A percentile compares a stretch with the other conserved stretches of the same genome.
Conservation (phyloP, 208 protist genomes). For the Phytomonas sp. region DNA sequence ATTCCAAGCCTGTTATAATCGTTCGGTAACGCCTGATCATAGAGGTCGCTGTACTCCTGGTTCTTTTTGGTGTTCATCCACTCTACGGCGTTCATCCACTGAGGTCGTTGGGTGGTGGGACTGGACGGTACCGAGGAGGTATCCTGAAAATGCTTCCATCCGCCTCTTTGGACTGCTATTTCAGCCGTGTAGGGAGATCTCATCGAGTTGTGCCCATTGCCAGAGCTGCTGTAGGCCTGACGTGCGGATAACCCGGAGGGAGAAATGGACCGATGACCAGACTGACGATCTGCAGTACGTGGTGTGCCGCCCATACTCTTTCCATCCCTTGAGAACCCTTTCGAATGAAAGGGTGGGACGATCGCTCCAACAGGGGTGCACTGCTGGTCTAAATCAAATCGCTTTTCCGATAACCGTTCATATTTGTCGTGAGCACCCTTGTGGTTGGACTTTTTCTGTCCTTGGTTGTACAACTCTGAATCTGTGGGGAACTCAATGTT, state of each 20-base stretch:
- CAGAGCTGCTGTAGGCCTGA: neutral
- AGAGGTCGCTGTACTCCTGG: slow-evolving; percentile 9
- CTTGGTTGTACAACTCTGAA: neutral
- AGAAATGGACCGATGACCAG: neutral
- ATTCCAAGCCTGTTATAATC: slow-evolving; percentile 39
- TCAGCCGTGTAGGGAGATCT: neutral
- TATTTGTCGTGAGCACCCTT: neutral
- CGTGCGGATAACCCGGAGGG: neutral
- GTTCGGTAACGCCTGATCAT: slow-evolving; percentile 31
- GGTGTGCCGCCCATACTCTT: neutral
- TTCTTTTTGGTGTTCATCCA: slow-evolving; percentile 21
- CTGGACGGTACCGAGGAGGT: neutral
- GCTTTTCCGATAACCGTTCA: neutral
- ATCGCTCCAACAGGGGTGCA: neutral
- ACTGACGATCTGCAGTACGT: neutral
- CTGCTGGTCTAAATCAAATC: neutral
- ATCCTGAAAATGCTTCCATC: neutral
- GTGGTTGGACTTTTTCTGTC: neutral
- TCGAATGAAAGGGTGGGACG: neutral
- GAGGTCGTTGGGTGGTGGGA: slow-evolving; percentile 12
- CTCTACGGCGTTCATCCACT: slow-evolving; percentile 51
- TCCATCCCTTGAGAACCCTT: neutral
- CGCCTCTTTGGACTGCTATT: neutral
- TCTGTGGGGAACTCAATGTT: neutral
- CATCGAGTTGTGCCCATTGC: neutral